Base-by-base conservation (phyloP, 345 rosid species). In the Physaria fendleri region DNA sequence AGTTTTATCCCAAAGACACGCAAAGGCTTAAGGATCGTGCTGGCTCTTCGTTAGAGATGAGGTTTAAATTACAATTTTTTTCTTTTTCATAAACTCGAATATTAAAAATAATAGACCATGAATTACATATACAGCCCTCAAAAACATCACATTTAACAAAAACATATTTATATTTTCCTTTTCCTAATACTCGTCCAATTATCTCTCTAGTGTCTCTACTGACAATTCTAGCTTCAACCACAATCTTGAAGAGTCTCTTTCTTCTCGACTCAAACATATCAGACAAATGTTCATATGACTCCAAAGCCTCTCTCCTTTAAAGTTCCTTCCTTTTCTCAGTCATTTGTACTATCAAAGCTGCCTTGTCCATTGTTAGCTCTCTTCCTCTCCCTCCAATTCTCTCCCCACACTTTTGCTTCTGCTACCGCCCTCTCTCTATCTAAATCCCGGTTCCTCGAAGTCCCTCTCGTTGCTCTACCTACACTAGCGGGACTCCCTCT, bases 351-450 rank as follows among this genome's bases (percentile, higher is more conserved):
- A 66, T 92, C 95, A 18, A 82, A 85, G 73, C 95, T 88, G 17
- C 49, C 60, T 0, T 32, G 87, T 59, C 77, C 71, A 28, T 83
- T 78, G 25, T 77, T 78, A 16, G 85, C 90, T 27, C 89, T 74
- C 67, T 89, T 93, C 66, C 77, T 87, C 72, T 86, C 97, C 60
- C 99, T 81, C 97, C 82, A 89, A 66, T 89, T 89, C 78, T 93
- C 97, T 18, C 99, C 99, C 99, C 99, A 93, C 29, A 93, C 95
- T 64, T 89, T 93, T 0, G 99, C 99, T 55, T 81, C 97, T 0
- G 99, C 99, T 8, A 93, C 99, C 4, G 99, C 99, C 4, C 95
- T 79, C 72, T 93, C 94, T 68, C 99, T 83, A 74, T 93, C 97
- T 25, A 89, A 79, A 78, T 82, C 95, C 2, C 94, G 77, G 51